Base-by-base conservation (phyloP, 164 flowering plant species). In the Stephania yunnanensis region DNA sequence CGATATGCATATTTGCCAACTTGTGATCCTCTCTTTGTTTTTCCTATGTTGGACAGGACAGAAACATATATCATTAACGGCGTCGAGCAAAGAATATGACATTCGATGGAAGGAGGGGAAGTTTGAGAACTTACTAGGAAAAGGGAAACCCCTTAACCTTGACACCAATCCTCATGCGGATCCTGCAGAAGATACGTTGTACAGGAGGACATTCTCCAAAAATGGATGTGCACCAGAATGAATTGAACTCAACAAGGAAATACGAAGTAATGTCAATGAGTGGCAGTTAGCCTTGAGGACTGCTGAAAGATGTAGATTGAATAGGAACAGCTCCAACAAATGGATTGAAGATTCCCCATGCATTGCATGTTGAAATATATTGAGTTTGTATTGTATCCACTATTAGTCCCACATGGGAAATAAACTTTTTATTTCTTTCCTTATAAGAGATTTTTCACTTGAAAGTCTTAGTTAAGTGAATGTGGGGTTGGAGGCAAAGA, bases 41-140 rank as follows among this genome's bases (percentile, higher is more conserved):
- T 29, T 15, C 67, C 42, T 36, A 36, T 55, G 71, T 73, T 79
- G 73, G 68, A 64, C 86, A 95, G 98, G 84, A 91, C 97, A 12
- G 97, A 95, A 80, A 92, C 95, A 36, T 97, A 95, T 74, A 88
- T 92, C 4, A 82, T 87, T 36, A 91, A 89, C 81, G 91, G 90
- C 29, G 95, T 90, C 22, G 97, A 92, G 90, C 94, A 88, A 76
- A 87, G 97, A 78, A 92, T 95, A 81, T 95, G 91, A 91, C 89
- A 89, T 74, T 90, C 98, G 31, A 91, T 95, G 97, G 90, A 89
- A 80, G 94, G 94, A 95, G 78, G 97, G 97, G 12, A 90, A 95
- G 58, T 95, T 95, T 73, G 97, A 95, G 83, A 95, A 95, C 82
- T 83, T 95, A 77, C 94, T 97, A 1, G 98, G 98, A 46, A 95